A percentile compares a stretch with the other conserved stretches of the same genome.
phyloP scores from a whole-genome alignment of 2,329 filamentous ascomycete species.

The Chrysoporthe puriensis region DNA sequence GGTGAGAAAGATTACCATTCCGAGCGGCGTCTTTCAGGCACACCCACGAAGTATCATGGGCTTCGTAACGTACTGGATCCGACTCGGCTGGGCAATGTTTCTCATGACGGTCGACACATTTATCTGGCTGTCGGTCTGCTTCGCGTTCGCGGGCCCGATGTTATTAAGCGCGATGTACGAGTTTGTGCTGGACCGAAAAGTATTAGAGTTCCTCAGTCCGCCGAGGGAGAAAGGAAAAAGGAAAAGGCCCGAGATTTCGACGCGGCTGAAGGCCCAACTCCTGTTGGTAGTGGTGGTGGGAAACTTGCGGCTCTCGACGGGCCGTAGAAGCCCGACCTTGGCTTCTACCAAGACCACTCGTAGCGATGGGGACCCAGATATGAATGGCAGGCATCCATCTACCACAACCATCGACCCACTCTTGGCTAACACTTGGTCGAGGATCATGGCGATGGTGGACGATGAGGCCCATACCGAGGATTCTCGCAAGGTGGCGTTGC shows the following conservation, averaged over 20 bases:
- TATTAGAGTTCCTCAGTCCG: constrained; percentile 31
- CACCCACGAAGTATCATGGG: constrained; percentile 29
- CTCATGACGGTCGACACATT: constrained; percentile 34
- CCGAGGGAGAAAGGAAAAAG: background rate
- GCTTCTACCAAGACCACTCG: background rate
- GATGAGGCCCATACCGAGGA: constrained; percentile 33
- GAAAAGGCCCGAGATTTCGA: background rate
- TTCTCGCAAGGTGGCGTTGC: constrained; percentile 32
- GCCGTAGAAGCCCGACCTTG: constrained; percentile 5
- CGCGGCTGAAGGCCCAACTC: constrained; percentile 34
- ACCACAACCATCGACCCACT: constrained; percentile 23
- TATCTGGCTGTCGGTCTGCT: constrained; percentile 35
- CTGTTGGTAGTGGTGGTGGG: constrained; percentile 37
- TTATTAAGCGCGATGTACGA: constrained; percentile 37
- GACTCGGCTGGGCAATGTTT: constrained; percentile 27
- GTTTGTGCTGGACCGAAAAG: constrained; percentile 34
- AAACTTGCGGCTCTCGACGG: constrained; percentile 37
- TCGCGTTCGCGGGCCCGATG: constrained; percentile 37
- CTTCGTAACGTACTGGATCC: constrained; percentile 26
- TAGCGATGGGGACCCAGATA: background rate
- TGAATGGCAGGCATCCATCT: background rate
- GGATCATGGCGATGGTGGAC: constrained; percentile 37
- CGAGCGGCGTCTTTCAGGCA: constrained; percentile 26
- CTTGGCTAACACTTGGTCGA: constrained; percentile 37
- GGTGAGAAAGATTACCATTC: constrained; percentile 32